Evolutionary conservation across 2,329 filamentous ascomycete genomes (phyloP).

Genomic region (Paecilomyces sp.): DNA sequence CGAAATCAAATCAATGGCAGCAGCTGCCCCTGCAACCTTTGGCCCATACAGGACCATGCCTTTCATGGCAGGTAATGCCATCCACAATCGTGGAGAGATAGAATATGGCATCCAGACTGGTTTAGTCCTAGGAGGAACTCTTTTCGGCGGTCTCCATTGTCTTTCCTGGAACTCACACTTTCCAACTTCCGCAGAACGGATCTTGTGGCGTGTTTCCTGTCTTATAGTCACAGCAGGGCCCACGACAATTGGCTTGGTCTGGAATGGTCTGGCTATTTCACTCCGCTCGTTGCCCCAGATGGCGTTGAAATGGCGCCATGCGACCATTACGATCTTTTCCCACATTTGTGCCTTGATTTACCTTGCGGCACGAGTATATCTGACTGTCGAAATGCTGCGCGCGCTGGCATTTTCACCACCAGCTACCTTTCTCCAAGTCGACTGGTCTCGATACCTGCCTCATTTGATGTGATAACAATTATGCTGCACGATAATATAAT

Average conservation of each 20-base stretch:
- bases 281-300: not conserved
- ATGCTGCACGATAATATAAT: not conserved
- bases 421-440: not conserved
- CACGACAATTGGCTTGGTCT: not conserved
- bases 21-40: not conserved
- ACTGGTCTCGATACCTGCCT: conserved; percentile 1
- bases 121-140: conserved; percentile 1
- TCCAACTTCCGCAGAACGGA: conserved; percentile 14
- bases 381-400: not conserved
- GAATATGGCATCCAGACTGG: not conserved
- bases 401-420: not conserved
- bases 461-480: not conserved
- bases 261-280: not conserved
- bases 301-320: not conserved
- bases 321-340: not conserved
- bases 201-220: conserved; percentile 10
- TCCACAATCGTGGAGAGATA: not conserved
- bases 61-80: not conserved
- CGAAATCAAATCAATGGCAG: not conserved
- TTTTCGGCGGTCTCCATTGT: conserved; percentile 14
- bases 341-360: not conserved
- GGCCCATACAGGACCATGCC: not conserved
- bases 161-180: conserved; percentile 19
- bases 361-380: not conserved
- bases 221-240: conserved; percentile 1